Base-by-base conservation (phyloP, 768 basidiomycete species). In the Auricularia auricula-judae region DNA sequence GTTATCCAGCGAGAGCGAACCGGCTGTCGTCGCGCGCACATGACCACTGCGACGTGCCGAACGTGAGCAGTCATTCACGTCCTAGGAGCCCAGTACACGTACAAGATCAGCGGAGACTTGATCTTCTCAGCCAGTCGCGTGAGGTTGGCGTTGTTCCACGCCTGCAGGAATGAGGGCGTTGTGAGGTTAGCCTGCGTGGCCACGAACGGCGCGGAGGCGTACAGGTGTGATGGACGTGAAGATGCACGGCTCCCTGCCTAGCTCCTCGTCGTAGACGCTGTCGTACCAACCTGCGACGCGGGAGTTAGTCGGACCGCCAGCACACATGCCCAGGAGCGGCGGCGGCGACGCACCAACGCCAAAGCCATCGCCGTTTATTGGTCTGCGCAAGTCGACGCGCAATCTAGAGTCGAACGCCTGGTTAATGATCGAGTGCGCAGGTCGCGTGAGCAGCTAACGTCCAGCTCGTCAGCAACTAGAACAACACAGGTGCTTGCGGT, bases 281-380 rank as follows among this genome's bases (percentile, higher is more conserved):
- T 95, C 95, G 73, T 97, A 98, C 96, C 96, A 98, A 3, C 93
- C 96, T 89, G 66, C 4, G 64, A 23, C 1, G 16, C 62, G 43
- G 58, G 36, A 62, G 23, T 61, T 63, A 62, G 62, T 36, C 64
- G 39, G 39, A 8, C 39, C 39, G 21, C 36, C 21, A 23, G 35
- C 35, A 5, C 36, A n/a, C n/a, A 51, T 23, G 29, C 29, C 29
- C 29, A 29, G 29, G 33, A 36, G 42, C 36, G 35, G 5, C n/a
- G 35, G 33, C 60, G 69, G 39, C 39, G 29, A 76, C 87, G 65
- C 68, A 91, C 91, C 91, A 18, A 98, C 93, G 35, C 96, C 96
- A 73, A 98, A 98, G 0, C 96, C 96, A 73, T 98, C 95, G 8
- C 92, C 91, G 68, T 93, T 93, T 75, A 93, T 92, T n/a, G 91